Percentiles rank a stretch among this genome's conserved stretches.
These are phyloP conservation scores for Agrostemma githago DNA, from an alignment of 148 eudicot species.

Conservation along the genomic window DNA sequence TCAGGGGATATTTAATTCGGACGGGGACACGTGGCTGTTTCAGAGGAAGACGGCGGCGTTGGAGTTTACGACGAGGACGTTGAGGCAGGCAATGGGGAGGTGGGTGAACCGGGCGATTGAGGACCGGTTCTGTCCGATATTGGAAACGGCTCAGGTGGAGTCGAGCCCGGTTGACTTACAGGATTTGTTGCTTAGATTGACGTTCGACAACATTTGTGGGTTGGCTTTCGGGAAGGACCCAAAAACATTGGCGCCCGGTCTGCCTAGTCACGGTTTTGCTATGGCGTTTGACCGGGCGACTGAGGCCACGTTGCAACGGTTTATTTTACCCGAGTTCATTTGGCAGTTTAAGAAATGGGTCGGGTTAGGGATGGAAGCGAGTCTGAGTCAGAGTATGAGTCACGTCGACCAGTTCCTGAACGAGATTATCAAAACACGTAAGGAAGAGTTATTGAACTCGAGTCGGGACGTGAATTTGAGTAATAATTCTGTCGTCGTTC, in stretches of 20 bases:
- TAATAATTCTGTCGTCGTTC: conserved; percentile 17
- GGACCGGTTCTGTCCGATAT: conserved; percentile 53
- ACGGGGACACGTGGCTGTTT: conserved; percentile 95
- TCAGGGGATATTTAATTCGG: conserved; percentile 82
- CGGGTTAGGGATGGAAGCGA: conserved; percentile 65
- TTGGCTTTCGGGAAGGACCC: conserved; percentile 86
- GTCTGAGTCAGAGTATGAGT: conserved; percentile 44
- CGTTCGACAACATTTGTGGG: conserved; percentile 92
- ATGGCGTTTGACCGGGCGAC: conserved; percentile 81
- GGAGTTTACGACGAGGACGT: conserved; percentile 84
- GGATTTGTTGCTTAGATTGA: conserved; percentile 75
- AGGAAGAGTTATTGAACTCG: conserved; percentile 41
- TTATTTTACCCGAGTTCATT: conserved; percentile 67
- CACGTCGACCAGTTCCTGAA: conserved; percentile 72
- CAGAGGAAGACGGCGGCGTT: conserved; percentile 94
- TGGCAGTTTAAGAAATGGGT: conserved; percentile 76
- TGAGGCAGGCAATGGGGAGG: conserved; percentile 88
- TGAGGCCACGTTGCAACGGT: conserved; percentile 73
- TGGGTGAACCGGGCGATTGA: conserved; percentile 90
- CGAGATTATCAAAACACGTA: conserved; percentile 58
- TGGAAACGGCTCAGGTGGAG: conserved; percentile 55
- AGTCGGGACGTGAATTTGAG: conserved; percentile 26
- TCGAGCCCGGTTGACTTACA: conserved; percentile 65
- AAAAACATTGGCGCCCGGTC: conserved; percentile 54
- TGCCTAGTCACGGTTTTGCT: conserved; percentile 65